Base-by-base conservation (phyloP, 139 green algal genomes). In the Closterium sp. region DNA sequence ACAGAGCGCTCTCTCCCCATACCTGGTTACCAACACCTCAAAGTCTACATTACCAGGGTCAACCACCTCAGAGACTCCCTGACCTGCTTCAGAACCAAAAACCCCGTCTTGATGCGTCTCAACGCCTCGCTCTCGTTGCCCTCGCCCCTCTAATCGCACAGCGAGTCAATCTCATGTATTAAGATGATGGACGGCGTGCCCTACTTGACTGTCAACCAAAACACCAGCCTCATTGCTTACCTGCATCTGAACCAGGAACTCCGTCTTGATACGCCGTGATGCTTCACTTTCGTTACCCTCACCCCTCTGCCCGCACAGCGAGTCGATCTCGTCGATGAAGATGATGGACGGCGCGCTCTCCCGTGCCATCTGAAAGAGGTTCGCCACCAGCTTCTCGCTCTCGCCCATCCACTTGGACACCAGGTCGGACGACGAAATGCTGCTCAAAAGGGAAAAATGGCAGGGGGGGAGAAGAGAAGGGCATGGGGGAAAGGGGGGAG, bases 41-140 rank as follows among this genome's bases (percentile, higher is more conserved):
- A n/a, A n/a, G n/a, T n/a, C n/a, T n/a, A n/a, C n/a, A n/a, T n/a
- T n/a, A n/a, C n/a, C n/a, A n/a, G n/a, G n/a, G n/a, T n/a, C n/a
- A n/a, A n/a, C n/a, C n/a, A n/a, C n/a, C n/a, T n/a, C n/a, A n/a
- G n/a, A n/a, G n/a, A n/a, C n/a, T n/a, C n/a, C n/a, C n/a, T n/a
- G n/a, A n/a, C n/a, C n/a, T n/a, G n/a, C n/a, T n/a, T n/a, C n/a
- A n/a, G n/a, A n/a, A n/a, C n/a, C 95, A 99, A 96, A 86, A 99
- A 97, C 96, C 99, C 98, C 9, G 98, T 99, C 94, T 99, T 99
- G 95, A 99, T 99, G 89, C 98, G 96, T 30, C 98, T 94, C 12
- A 97, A 97, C 5, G 98, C 97, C 95, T 99, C 98, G 36, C 36
- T 55, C 36, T 55, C 36, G 36, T 55, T 55, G 36, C 36, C 36